A percentile compares a stretch with the other conserved stretches of the same genome.
These are phyloP conservation scores for Sabuloglossum arenarium DNA, from an alignment of 495 filamentous ascomycete species.

Conservation along the genomic window DNA sequence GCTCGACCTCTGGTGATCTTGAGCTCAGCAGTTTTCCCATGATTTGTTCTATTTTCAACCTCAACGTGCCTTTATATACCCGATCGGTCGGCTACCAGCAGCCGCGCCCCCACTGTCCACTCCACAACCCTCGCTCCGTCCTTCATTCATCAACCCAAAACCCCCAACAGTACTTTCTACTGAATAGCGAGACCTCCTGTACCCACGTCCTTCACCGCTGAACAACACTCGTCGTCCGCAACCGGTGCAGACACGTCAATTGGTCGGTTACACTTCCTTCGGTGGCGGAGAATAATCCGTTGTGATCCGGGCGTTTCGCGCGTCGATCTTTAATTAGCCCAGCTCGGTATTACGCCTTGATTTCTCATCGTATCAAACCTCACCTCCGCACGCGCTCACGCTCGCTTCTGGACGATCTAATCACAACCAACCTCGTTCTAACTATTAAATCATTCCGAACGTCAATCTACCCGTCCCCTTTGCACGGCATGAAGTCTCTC, in stretches of 20 bases:
- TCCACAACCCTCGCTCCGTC: neutral
- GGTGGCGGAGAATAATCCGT: neutral
- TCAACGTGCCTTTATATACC: neutral
- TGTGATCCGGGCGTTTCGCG: neutral
- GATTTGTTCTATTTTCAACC: neutral
- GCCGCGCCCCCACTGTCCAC: neutral
- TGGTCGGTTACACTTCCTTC: neutral
- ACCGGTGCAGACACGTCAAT: neutral
- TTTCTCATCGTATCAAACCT: neutral
- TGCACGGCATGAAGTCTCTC: slow-evolving; percentile 1
- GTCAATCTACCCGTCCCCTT: neutral
- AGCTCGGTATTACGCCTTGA: neutral
- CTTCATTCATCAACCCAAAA: neutral
- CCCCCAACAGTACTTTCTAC: neutral
- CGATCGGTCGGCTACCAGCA: neutral
- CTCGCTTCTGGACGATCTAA: neutral
- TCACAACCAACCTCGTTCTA: neutral
- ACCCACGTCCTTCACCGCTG: neutral
- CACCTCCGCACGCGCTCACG: neutral
- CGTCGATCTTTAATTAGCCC: slow-evolving; percentile 1
- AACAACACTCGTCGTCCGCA: neutral
- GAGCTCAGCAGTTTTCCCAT: neutral
- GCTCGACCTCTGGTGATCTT: too few relatives aligned
- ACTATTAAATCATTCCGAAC: neutral
- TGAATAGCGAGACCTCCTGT: neutral